These are phyloP conservation scores for Cucurbita moschata DNA, from an alignment of 306 rosid species.

Conservation along the genomic window DNA sequence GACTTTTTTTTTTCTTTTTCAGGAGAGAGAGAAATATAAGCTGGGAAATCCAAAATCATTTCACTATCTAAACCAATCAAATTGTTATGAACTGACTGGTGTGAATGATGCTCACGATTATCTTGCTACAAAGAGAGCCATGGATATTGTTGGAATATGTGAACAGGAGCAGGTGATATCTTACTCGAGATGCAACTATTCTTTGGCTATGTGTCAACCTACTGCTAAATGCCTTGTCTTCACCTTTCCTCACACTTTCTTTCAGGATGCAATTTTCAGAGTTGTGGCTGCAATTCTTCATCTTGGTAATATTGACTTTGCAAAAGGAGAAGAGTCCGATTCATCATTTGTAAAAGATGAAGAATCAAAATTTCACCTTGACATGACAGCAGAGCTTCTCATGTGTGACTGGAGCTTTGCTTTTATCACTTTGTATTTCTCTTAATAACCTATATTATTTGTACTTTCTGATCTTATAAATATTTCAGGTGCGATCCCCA, in stretches of 20 bases:
- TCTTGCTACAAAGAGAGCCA: conserved; percentile 78
- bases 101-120: conserved; percentile 61
- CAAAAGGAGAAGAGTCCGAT: conserved; percentile 53
- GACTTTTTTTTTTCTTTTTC: background rate
- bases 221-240: background rate
- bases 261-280: conserved; percentile 81
- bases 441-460: background rate
- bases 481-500: conserved; percentile 55
- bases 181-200: conserved; percentile 10
- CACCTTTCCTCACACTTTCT: conserved; percentile 7
- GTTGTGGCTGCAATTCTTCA: conserved; percentile 90
- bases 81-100: conserved; percentile 59
- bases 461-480: conserved; percentile 7
- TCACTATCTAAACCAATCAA: conserved; percentile 86
- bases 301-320: conserved; percentile 71
- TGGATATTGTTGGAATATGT: conserved; percentile 82
- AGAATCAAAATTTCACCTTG: conserved; percentile 57
- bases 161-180: conserved; percentile 57
- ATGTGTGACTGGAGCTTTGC: conserved; percentile 34
- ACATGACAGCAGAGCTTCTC: conserved; percentile 79
- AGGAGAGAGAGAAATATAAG: conserved; percentile 78
- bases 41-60: conserved; percentile 69
- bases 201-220: background rate
- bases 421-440: conserved; percentile 16
- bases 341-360: conserved; percentile 65